Conservation (phyloP, 1,284 basidiomycete genomes). For the Amylostereum chailletii region DNA sequence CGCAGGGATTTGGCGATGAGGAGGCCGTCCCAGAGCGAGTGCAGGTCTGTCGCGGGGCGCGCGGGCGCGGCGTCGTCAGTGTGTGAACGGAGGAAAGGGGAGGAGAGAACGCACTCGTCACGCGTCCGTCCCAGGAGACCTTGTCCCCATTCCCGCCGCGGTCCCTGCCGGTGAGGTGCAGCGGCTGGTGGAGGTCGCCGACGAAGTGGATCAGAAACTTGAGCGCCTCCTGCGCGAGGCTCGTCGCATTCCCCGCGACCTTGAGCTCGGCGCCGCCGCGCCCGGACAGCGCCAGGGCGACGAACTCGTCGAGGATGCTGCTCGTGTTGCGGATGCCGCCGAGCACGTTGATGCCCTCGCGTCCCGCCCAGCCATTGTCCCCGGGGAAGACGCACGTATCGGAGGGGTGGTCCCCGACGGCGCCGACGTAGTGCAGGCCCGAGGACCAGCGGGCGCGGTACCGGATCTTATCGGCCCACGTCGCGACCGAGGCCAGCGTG, state of each 20-base stretch:
- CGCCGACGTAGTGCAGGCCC: constrained; percentile 69
- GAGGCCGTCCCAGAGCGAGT: constrained; percentile 79
- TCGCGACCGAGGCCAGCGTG: constrained; percentile 71
- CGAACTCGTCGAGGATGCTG: constrained; percentile 42
- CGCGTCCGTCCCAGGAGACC: constrained; percentile 61
- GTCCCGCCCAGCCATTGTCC: constrained; percentile 66
- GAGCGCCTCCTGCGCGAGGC: constrained; percentile 54
- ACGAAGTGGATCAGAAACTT: constrained; percentile 88
- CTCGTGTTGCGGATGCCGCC: constrained; percentile 72
- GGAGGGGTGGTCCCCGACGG: constrained; percentile 69
- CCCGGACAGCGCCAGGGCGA: constrained; percentile 3
- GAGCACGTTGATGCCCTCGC: constrained; percentile 62
- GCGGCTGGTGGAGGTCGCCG: constrained; percentile 87
- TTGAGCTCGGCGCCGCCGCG: constrained; percentile 1
- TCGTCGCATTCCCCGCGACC: constrained; percentile 2
- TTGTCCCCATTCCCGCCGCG: constrained; percentile 77
- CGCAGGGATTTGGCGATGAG: constrained; percentile 80
- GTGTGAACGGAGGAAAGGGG: not conserved
- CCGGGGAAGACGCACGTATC: constrained; percentile 75
- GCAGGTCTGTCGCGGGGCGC: constrained; percentile 46
- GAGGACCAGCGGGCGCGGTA: constrained; percentile 53
- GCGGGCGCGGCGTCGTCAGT: not conserved
- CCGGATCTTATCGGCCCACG: constrained; percentile 80
- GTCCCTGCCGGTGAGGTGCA: constrained; percentile 82
- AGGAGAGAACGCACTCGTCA: constrained; percentile 44